Conservation (phyloP, 176 grass and related monocot species). For the Eremochloa ophiuroides region DNA sequence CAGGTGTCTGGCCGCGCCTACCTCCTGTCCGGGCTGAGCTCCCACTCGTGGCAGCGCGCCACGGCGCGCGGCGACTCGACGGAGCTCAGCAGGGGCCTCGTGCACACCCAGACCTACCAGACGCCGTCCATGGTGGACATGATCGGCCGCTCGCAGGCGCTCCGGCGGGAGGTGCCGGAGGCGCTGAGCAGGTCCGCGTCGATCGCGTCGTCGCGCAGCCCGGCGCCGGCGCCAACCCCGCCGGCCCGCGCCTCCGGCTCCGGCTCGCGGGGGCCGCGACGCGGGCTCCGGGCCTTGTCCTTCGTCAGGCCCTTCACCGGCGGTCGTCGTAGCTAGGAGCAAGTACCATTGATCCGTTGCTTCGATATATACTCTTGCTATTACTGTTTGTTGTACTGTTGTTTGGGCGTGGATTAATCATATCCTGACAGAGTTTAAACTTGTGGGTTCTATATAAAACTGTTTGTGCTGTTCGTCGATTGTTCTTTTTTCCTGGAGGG, state of each 20-base stretch:
- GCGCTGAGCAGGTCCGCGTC: conserved; percentile 4
- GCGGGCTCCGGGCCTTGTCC: background rate
- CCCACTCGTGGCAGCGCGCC: conserved; percentile 51
- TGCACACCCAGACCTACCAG: conserved; percentile 43
- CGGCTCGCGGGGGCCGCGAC: background rate
- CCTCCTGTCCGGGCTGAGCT: conserved; percentile 45
- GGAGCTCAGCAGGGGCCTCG: background rate
- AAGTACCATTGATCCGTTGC: background rate
- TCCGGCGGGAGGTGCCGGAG: background rate
- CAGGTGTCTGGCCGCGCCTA: conserved; percentile 44
- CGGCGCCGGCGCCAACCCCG: background rate
- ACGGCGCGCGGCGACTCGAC: conserved; percentile 46
- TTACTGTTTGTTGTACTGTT: background rate
- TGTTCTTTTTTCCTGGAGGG: too few species aligned
- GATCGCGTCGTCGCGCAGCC: background rate
- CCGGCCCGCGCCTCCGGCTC: background rate
- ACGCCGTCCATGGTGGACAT: conserved; percentile 54
- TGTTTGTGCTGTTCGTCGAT: too few species aligned
- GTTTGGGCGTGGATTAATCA: background rate
- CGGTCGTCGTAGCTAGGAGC: background rate
- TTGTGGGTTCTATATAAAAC: too few species aligned
- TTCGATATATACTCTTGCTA: background rate
- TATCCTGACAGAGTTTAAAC: too few species aligned
- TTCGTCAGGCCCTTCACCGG: background rate
- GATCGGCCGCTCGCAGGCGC: conserved; percentile 40